Evolutionary conservation across 108 stramenopile species (phyloP), one percentile per base, ranked within the genome.

Genomic region (Pseudonitzschia pungens): DNA sequence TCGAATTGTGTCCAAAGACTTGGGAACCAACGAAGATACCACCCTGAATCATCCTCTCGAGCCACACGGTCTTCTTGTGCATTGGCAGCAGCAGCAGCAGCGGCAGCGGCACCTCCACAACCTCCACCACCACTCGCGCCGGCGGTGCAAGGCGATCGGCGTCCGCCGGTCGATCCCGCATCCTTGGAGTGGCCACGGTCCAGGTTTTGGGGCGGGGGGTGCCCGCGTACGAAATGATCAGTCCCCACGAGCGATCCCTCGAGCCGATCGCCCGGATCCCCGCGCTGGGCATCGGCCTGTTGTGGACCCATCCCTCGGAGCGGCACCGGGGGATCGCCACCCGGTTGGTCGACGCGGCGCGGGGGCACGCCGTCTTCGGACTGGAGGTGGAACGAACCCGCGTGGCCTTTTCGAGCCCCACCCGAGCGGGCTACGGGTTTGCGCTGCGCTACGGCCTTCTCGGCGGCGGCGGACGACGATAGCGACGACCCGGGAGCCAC

Each of bases 371-470:
- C 15, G 63, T 88, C 20, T 95, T 87, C 80, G 93, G 91, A 20
- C 79, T 83, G 78, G 22, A 63, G 0, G 75, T 95, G 2, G 83
- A 88, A 14, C 22, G 44, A 8, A 62, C 76, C 26, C 42, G 73
- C 20, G 43, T 92, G 21, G 93, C 93, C 2, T 92, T 95, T 81
- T 92, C 91, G 32, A 95, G 91, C 81, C 93, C 93, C 15, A 92
- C 91, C 24, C 43, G 73, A 40, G 88, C 90, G 12, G 93, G 93
- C 51, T 66, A 80, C 28, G 28, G 22, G 15, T 92, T 95, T 77
- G 93, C 90, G 1, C 52, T 71, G 29, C 56, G 58, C 5, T 95
- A 91, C 70, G 26, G 16, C 57, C 10, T 15, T 22, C 8, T 10
- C 15, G 2, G 4, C 15, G 28, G 28, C 15, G 14, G 28, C 29